Base-by-base conservation (phyloP, 2,329 filamentous ascomycete genomes). In the Nemania sp. region DNA sequence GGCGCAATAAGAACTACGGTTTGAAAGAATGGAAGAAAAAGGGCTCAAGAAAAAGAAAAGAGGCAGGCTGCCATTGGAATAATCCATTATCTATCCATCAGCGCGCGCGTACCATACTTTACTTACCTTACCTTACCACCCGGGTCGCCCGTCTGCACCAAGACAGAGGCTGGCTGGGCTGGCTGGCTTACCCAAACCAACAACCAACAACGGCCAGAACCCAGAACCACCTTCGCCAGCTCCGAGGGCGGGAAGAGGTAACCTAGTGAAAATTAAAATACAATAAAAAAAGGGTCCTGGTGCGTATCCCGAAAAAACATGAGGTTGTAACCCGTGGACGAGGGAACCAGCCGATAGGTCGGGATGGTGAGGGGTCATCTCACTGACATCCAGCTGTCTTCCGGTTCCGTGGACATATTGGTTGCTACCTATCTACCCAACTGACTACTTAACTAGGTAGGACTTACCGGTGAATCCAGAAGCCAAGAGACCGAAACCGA, bases 341-440 rank as follows among this genome's bases (percentile, higher is more conserved):
- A 65, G 55, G 43, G 53, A 60, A 57, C 57, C 58, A 64, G 67
- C 64, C 49, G 61, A 69, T 67, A 71, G 61, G 49, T 53, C 41
- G 63, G 55, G 47, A 27, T 47, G 32, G 5, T 62, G 59, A 54
- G 59, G 51, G 59, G 59, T 54, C 35, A 13, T 7, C 15, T 45
- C 59, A 18, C 43, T 41, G n/a, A 22, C 20, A 2, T 47, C 8
- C 13, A 15, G 35, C 7, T 41, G 8, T 41, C 7, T 41, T 41
- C 35, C 8, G 35, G 29, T 32, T 32, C 29, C 29, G 29, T 32
- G 13, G 35, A 41, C 8, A 3, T 41, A 11, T 41, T 41, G 35
- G 35, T 15, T 41, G 32, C 32, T 35, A 5, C 5, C 32, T 11
- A 41, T 41, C 5, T 41, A 41, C 8, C 8, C 8, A 8, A 32